Evolutionary conservation across 305 asterid species (phyloP), one percentile per base, ranked within the genome.

Genomic region (Rubia peregrina): DNA sequence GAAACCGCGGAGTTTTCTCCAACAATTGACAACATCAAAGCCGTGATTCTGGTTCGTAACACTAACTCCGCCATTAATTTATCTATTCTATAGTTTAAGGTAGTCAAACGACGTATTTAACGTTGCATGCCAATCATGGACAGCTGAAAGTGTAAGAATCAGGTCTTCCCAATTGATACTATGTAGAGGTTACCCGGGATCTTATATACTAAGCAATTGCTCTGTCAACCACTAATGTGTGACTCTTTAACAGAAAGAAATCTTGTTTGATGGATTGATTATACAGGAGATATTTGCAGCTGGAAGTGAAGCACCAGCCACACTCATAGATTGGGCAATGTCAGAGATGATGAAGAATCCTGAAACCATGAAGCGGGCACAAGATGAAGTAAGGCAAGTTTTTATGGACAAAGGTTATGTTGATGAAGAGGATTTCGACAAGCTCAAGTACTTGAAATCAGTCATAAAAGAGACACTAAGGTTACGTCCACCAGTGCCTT

Each of bases 1-100:
- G 81, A 48, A 19, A 60, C 16, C 19, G 17, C 11, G 7, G 76
- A 55, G 16, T 70, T 80, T 40, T 30, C 75, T 12, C 70, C 75
- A 11, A 62, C 81, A 16, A 61, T n/a, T 24, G 53, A 65, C 3
- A 77, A 80, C 51, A 77, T 80, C 9, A 80, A 80, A 68, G 79
- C 79, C 10, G 64, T 77, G 7, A 38, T 80, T 10, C 21, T 76
- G 71, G 81, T 73, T 48, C 22, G 44, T 40, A 56, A 30, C 33
- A 1, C 33, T 30, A 30, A 30, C 33, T 30, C 33, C 2, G 1
- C 33, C 33, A 30, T 30, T 30, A 30, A 30, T 30, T 30, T 30
- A 30, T 30, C n/a, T 30, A 30, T 30, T 30, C 33, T 30, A 30
- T 30, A 30, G 33, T 3, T 30, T 30, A 30, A 30, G 33, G 33